Evolutionary conservation across 1,284 basidiomycete species (phyloP).

Genomic region (Ceratobasidium sp.): DNA sequence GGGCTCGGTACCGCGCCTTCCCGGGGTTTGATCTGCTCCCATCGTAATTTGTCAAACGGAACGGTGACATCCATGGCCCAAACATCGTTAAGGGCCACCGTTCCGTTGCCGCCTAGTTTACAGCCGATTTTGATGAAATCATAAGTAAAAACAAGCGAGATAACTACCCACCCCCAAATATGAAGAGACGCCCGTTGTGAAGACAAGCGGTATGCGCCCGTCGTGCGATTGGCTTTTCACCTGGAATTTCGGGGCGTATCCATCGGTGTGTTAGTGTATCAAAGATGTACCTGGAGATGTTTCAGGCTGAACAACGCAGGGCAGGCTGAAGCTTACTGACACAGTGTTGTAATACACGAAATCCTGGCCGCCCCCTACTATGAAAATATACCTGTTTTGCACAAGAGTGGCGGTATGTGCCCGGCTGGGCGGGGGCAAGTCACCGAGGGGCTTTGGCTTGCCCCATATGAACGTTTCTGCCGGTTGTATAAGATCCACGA

Average conservation of each 20-base stretch:
- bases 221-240: constrained; percentile 66
- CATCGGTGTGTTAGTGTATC: constrained; percentile 40
- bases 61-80: constrained; percentile 81
- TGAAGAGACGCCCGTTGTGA: constrained; percentile 75
- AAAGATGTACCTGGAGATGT: constrained; percentile 41
- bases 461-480: constrained; percentile 91
- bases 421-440: constrained; percentile 79
- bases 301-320: constrained; percentile 44
- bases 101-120: constrained; percentile 69
- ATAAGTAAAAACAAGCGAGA: not conserved
- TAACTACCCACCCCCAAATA: constrained; percentile 77
- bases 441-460: constrained; percentile 74
- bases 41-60: constrained; percentile 60
- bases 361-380: constrained; percentile 88
- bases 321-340: constrained; percentile 45
- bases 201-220: constrained; percentile 87
- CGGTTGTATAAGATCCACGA: constrained; percentile 22
- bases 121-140: too few species aligned
- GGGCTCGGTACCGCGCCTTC: constrained; percentile 57
- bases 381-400: constrained; percentile 73
- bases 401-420: constrained; percentile 90
- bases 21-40: constrained; percentile 65
- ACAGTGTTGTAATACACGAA: constrained; percentile 79
- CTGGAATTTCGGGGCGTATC: constrained; percentile 41
- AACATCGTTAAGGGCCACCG: constrained; percentile 86